A percentile compares a stretch with the other conserved stretches of the same genome.
Evolutionary conservation across 768 basidiomycete species (phyloP).

Genomic region (Tylopilus vinaceipallidus): DNA sequence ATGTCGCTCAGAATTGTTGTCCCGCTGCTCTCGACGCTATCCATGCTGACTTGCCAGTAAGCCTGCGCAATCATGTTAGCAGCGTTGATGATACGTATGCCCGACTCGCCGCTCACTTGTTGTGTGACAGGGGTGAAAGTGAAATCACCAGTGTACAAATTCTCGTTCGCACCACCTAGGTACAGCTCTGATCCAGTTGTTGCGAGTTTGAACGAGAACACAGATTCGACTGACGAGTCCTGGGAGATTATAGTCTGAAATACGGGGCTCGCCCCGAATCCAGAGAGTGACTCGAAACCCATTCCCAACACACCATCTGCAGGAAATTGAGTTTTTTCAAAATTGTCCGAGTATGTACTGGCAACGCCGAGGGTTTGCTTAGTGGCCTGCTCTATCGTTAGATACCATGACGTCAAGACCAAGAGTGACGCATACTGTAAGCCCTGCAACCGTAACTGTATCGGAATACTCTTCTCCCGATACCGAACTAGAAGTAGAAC

Average conservation of each 20-base stretch:
- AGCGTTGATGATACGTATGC: no score
- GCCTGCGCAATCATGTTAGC: conserved; percentile 4
- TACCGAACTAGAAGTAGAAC: neutral
- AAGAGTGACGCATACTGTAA: conserved; percentile 1
- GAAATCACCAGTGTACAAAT: conserved; percentile 45
- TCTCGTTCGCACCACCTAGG: conserved; percentile 48
- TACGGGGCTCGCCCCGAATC: conserved; percentile 32
- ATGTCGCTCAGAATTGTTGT: conserved; percentile 4
- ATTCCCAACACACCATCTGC: conserved; percentile 37
- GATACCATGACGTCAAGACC: neutral
- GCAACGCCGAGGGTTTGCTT: conserved; percentile 17
- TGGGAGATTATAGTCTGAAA: conserved; percentile 43
- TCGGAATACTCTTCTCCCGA: conserved; percentile 11
- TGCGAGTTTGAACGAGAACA: conserved; percentile 50
- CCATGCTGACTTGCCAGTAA: conserved; percentile 21
- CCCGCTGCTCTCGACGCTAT: neutral
- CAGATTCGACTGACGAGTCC: conserved; percentile 27
- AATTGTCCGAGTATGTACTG: conserved; percentile 1
- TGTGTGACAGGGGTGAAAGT: conserved; percentile 25
- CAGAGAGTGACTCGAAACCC: conserved; percentile 41
- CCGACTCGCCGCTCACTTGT: conserved; percentile 2
- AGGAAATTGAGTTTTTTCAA: conserved; percentile 3
- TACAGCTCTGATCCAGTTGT: conserved; percentile 42
- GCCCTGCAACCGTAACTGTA: conserved; percentile 9
- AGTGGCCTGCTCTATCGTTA: conserved; percentile 8